phyloP scores from a whole-genome alignment of 805 yeast species.

The Ogataea trehaloabstinens region DNA sequence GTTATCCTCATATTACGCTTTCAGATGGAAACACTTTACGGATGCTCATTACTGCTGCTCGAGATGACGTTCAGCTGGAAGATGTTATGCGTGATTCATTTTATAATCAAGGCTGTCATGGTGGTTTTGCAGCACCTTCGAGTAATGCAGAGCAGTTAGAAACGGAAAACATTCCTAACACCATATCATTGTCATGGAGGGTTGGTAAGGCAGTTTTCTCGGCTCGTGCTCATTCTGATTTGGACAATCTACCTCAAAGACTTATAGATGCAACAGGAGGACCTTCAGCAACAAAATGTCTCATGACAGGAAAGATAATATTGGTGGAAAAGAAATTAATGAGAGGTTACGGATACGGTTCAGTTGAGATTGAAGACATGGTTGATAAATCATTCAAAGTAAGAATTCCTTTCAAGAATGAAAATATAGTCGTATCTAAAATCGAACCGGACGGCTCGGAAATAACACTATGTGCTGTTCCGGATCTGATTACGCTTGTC shows the following conservation, averaged over 20 bases:
- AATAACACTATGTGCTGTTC: constrained; percentile 36
- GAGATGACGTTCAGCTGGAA: constrained; percentile 35
- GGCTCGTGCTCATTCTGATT: constrained; percentile 34
- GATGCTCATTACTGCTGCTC: constrained; percentile 31
- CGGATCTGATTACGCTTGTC: constrained; percentile 39
- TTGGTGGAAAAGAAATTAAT: constrained; percentile 38
- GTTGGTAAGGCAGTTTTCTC: constrained; percentile 40
- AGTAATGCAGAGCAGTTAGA: constrained; percentile 32
- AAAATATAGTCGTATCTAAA: constrained; percentile 37
- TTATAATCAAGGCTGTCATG: constrained; percentile 39
- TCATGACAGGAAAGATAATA: constrained; percentile 41
- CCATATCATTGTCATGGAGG: constrained; percentile 43
- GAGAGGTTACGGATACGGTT: constrained; percentile 45
- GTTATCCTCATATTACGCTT: constrained; percentile 40
- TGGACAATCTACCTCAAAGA: constrained; percentile 32
- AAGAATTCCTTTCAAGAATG: constrained; percentile 44
- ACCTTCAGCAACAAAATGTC: constrained; percentile 27
- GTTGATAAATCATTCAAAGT: constrained; percentile 13
- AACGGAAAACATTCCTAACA: constrained; percentile 30
- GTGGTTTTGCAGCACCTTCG: constrained; percentile 36
- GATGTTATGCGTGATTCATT: constrained; percentile 40
- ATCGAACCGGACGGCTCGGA: constrained; percentile 21
- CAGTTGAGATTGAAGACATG: constrained; percentile 29
- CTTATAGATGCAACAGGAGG: constrained; percentile 38
- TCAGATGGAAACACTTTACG: constrained; percentile 43